phyloP scores from a whole-genome alignment of 2,329 filamentous ascomycete species.

The Diaporthe citriasiana region DNA sequence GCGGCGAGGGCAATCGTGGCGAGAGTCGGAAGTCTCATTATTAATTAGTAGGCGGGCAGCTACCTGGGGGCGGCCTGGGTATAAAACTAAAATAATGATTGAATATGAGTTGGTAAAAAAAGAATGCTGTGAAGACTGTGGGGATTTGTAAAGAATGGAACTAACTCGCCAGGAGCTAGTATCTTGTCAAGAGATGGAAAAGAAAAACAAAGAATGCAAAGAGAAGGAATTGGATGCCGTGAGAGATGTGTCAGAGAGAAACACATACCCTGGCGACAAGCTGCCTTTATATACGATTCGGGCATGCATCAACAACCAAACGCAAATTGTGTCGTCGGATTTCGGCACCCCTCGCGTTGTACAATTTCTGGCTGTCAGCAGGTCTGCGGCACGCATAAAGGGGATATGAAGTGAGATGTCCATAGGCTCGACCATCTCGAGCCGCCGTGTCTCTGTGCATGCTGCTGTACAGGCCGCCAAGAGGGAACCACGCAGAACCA shows the following conservation, averaged over 20 bases:
- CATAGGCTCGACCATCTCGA: background rate
- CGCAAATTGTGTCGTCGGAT: background rate
- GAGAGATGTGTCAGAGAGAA: background rate
- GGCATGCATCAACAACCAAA: background rate
- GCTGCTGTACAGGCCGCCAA: background rate
- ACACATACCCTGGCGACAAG: background rate
- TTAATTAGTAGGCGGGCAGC: background rate
- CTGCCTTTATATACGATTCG: background rate
- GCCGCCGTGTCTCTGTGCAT: background rate
- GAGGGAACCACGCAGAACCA: background rate
- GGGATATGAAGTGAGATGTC: background rate
- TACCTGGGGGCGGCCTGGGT: background rate
- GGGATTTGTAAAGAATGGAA: background rate
- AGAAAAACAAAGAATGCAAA: background rate
- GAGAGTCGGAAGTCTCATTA: conserved; percentile 31
- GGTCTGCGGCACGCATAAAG: background rate
- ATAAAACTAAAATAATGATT: background rate
- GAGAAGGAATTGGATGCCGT: background rate
- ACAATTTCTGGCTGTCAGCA: background rate
- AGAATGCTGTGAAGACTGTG: background rate
- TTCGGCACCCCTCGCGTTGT: background rate
- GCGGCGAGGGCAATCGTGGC: conserved; percentile 15
- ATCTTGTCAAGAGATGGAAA: conserved; percentile 36
- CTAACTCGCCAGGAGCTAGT: conserved; percentile 35
- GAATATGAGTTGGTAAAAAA: background rate